A percentile compares a stretch with the other conserved stretches of the same genome.
phyloP scores from a whole-genome alignment of 2,329 filamentous ascomycete species.

The Venturia aucupariae region DNA sequence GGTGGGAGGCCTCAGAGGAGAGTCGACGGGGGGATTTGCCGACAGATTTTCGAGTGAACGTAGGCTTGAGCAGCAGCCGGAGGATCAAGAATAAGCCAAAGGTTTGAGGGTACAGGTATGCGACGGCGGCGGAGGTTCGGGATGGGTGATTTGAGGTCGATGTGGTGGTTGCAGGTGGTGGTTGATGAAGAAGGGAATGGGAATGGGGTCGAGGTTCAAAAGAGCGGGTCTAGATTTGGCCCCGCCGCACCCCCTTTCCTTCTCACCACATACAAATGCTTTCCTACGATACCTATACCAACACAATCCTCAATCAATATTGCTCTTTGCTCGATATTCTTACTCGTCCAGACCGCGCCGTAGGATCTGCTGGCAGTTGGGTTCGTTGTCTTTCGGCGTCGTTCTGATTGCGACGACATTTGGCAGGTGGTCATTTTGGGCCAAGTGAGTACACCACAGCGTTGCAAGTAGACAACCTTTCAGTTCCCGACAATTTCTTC shows the following conservation, averaged over 20 bases:
- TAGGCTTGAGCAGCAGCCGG: not conserved
- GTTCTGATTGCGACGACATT: too few species aligned
- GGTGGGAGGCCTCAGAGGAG: too few species aligned
- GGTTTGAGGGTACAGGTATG: not conserved
- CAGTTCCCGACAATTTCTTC: too few species aligned
- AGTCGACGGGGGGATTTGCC: not conserved
- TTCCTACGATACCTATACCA: not conserved
- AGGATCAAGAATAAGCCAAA: not conserved
- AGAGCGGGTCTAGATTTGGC: not conserved
- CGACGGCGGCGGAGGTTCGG: not conserved
- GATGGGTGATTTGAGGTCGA: not conserved
- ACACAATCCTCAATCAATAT: too few species aligned
- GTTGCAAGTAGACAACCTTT: too few species aligned
- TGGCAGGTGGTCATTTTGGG: too few species aligned
- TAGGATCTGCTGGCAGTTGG: too few species aligned
- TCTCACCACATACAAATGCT: too few species aligned
- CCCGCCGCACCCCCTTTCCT: not conserved
- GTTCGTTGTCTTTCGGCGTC: too few species aligned
- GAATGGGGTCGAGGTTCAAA: not conserved
- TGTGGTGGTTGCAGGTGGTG: not conserved
- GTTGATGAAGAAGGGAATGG: not conserved
- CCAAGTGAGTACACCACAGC: too few species aligned
- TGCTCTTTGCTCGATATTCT: too few species aligned
- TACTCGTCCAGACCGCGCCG: too few species aligned
- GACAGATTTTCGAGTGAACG: not conserved